These are phyloP conservation scores for Sporothrix mexicana DNA, from an alignment of 2,329 filamentous ascomycete species.

Conservation along the genomic window DNA sequence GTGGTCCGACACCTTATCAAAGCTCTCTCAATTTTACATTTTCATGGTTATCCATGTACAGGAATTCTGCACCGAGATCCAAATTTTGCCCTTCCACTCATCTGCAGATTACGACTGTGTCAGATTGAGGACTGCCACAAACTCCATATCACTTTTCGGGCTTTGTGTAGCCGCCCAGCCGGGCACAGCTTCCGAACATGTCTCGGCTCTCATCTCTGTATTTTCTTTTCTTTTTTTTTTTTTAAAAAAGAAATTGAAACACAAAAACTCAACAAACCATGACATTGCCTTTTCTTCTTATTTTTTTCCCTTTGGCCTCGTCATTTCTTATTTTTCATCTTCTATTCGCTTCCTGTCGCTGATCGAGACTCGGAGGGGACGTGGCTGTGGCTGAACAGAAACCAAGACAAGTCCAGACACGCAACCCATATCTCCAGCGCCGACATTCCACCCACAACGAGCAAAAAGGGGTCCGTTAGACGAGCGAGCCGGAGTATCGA, in stretches of 20 bases:
- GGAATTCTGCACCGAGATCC: too few species aligned
- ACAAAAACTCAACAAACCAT: background rate
- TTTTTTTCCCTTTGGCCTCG: too few species aligned
- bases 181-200: background rate
- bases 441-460: background rate
- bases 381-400: background rate
- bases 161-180: background rate
- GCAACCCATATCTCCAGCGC: background rate
- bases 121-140: background rate
- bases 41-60: too few species aligned
- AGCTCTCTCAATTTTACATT: too few species aligned
- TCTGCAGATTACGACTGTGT: background rate
- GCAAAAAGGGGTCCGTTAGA: background rate
- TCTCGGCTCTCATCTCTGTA: background rate
- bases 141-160: background rate
- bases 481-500: background rate
- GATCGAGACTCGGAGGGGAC: background rate
- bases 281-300: background rate
- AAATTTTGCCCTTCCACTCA: too few species aligned
- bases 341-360: background rate
- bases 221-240: background rate
- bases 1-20: background rate
- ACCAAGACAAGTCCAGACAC: slow-evolving; percentile 12
- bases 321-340: too few species aligned
- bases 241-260: background rate